Evolutionary conservation across 352 stramenopile species (phyloP), one percentile per base, ranked within the genome.

Genomic region (Detonula confervacea): DNA sequence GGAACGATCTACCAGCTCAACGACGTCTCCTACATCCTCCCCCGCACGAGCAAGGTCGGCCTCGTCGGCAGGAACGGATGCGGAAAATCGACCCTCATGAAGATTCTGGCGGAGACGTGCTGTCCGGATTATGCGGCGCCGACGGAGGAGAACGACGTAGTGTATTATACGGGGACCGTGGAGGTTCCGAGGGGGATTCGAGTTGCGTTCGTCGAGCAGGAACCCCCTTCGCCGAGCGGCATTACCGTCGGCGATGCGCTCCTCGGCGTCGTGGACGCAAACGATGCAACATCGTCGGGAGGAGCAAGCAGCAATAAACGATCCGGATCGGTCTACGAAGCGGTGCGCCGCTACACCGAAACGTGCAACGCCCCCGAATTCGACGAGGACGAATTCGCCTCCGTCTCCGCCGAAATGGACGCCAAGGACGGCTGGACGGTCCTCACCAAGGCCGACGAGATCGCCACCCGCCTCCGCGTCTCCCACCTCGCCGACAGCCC

Each of bases 121-220:
- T 51, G 68, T 2, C 44, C n/a, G 42, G 18, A 22, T 11, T 1
- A 29, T 46, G 6, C 35, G 49, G 56, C 42, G 24, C 33, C 51
- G 61, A 27, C 27, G 37, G 42, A 33, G n/a, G 59, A 87, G 11
- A 86, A 84, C 51, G 42, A 49, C 4, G 16, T n/a, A 5, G 9
- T 91, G 11, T 73, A 81, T 14, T 94, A 90, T 61, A 87, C 60
- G 1, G 89, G 89, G 35, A 35, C 62, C 18, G 70, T 94, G 7
- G 77, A 83, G 65, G 66, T 52, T 46, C 63, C 83, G 20, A 65
- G 68, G 20, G 77, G 81, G 61, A 52, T 89, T 1, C 35, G 63
- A n/a, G 80, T 94, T 0, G 82, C 83, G 46, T 90, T 86, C 70
- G 87, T 92, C 0, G 89, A 92, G 59, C 89, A 94, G 66, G 89